Evolutionary conservation across 345 rosid species (phyloP).

Genomic region (Melaleuca alternifolia): DNA sequence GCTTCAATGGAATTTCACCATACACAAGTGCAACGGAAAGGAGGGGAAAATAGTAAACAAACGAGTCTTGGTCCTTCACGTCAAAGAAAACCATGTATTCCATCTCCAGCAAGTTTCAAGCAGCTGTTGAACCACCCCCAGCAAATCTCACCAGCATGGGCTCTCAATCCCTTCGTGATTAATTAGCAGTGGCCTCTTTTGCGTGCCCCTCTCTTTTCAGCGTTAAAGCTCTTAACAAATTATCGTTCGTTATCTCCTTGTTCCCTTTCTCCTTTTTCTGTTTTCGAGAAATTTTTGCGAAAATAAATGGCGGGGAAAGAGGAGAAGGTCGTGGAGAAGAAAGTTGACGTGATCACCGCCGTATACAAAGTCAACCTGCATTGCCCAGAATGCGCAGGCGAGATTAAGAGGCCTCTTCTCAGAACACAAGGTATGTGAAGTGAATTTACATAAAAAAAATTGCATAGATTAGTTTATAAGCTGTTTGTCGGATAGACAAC

Average conservation of each 20-base stretch:
- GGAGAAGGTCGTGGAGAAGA: neutral
- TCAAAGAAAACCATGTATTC: neutral
- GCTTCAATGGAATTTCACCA: neutral
- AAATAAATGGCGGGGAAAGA: constrained; percentile 10
- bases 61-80: neutral
- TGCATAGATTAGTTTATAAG: neutral
- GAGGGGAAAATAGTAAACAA: neutral
- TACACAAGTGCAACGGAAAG: neutral
- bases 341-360: constrained; percentile 23
- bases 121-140: constrained; percentile 21
- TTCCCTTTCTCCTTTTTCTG: neutral
- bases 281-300: neutral
- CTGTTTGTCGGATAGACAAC: neutral
- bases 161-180: neutral
- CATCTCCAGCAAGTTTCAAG: constrained; percentile 6
- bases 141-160: constrained; percentile 11
- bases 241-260: neutral
- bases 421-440: constrained; percentile 26
- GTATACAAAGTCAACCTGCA: constrained; percentile 77
- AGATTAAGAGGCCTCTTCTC: constrained; percentile 59
- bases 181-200: neutral
- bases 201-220: neutral
- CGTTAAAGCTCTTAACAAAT: neutral
- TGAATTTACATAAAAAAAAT: neutral
- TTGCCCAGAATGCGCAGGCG: constrained; percentile 57